Evolutionary conservation across 2,329 filamentous ascomycete genomes (phyloP), one percentile per base, ranked within the genome.

Genomic region (Ceratocystis huliohia): DNA sequence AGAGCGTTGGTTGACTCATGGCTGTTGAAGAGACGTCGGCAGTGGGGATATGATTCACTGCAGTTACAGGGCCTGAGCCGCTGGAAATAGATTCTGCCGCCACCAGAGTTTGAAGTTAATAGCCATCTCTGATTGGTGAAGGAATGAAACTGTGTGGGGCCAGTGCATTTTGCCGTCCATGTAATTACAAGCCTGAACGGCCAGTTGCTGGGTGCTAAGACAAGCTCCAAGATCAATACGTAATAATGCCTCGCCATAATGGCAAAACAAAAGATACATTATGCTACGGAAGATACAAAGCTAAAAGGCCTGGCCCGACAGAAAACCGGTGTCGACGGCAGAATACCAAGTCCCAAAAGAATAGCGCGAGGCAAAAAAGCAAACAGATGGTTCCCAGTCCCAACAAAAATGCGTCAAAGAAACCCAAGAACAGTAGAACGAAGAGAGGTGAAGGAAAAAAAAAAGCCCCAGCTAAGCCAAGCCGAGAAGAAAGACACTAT

Each of bases 221-320:
- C 50, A 56, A 15, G 15, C 13, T 30, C 22, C 10, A 37, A 37
- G 13, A 37, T 33, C 20, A n/a, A 10, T 59, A 59, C 33, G 25
- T 37, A 30, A 25, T 59, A n/a, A 59, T 59, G 56, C 33, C 56
- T 59, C 30, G 33, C 15, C 15, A 45, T 28, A n/a, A 45, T 45
- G 61, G 45, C 15, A 17, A 46, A 30, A 46, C 37, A 46, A 46
- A 22, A 63, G 41, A 48, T 28, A 20, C 20, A 28, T 62, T 62
- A 28, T 45, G 33, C 20, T 62, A 45, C 6, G 44, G 59, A 62
- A 62, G 7, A 22, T 41, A 22, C 44, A 59, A 33, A 59, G 33
- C n/a, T 6, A 57, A 30, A 25, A 63, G 61, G 37, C 61, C 41
- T 59, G 28, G 56, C 56, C 56, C 56, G 56, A 59, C 28, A 59